Evolutionary conservation across 2,329 filamentous ascomycete genomes (phyloP), one percentile per base, ranked within the genome.

Genomic region (Aspergillus arachidicola): DNA sequence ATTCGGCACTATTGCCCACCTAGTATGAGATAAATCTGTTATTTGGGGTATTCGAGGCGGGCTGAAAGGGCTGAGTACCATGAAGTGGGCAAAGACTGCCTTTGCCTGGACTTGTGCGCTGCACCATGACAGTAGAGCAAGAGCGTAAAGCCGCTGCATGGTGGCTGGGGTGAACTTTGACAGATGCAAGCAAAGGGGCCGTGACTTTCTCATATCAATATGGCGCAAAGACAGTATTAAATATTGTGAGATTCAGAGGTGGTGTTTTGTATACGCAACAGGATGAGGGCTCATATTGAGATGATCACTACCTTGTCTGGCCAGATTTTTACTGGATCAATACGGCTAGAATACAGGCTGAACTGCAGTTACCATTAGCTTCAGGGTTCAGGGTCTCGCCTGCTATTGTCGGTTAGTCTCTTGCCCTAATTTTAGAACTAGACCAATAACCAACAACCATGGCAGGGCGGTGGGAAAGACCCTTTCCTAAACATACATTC

Each of bases 11-110:
- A 36, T 70, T 70, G 4, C 58, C 60, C 43, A 68, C 48, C 76
- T 41, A 81, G 73, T 11, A 11, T 62, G 80, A 77, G 38, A 71
- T n/a, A 78, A 75, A 10, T 14, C 16, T 34, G 38, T 32, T 36
- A 58, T 3, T n/a, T 11, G 21, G 2, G 6, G 11, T 45, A 16
- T 16, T 5, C 16, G 0, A 54, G 26, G 38, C 38, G 26, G 19
- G 26, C 43, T 19, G 43, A 26, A 16, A 32, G 30, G 7, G 1
- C 12, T 21, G 6, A 14, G 21, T 63, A 73, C 72, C 57, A 74
- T 72, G 57, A 72, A 73, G 58, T 74, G 72, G 11, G 72, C 72
- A 58, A 74, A 74, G 26, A 74, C 72, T 3, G 62, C 59, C 51
- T 67, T 68, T 50, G 62, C 66, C n/a, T 69, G 61, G 5, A 61